These are phyloP conservation scores for Tremella fuciformis DNA, from an alignment of 768 basidiomycete species.

Conservation along the genomic window DNA sequence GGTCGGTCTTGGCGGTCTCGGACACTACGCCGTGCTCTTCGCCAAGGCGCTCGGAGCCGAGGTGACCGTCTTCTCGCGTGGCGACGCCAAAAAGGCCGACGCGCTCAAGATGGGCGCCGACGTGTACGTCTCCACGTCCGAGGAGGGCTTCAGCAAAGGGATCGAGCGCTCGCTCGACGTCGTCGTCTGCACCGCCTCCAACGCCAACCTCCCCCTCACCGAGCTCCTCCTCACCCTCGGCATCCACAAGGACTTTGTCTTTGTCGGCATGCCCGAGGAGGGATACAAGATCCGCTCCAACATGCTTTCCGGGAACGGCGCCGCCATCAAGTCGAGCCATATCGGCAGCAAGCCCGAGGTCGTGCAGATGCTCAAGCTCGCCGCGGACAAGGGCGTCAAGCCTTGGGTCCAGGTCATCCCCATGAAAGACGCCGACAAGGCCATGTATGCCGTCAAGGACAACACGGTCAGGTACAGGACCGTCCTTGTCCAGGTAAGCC, in stretches of 20 bases:
- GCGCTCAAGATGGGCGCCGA: slow-evolving; percentile 57
- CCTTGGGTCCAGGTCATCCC: slow-evolving; percentile 58
- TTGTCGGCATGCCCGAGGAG: slow-evolving; percentile 61
- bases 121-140: slow-evolving; percentile 58
- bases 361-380: slow-evolving; percentile 63
- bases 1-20: slow-evolving; percentile 64
- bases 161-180: slow-evolving; percentile 53
- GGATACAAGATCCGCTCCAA: slow-evolving; percentile 54
- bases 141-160: slow-evolving; percentile 42
- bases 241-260: slow-evolving; percentile 60
- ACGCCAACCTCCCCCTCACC: slow-evolving; percentile 55
- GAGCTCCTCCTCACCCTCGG: slow-evolving; percentile 60
- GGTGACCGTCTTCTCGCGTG: slow-evolving; percentile 64
- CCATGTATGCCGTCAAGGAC: slow-evolving; percentile 58
- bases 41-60: slow-evolving; percentile 62
- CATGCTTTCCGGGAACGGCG: slow-evolving; percentile 50
- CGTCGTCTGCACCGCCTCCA: slow-evolving; percentile 55
- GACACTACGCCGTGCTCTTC: slow-evolving; percentile 54
- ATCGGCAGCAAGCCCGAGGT: slow-evolving; percentile 64
- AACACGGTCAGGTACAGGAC: slow-evolving; percentile 60
- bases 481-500: slow-evolving; percentile 54
- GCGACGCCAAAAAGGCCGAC: slow-evolving; percentile 60
- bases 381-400: slow-evolving; percentile 60
- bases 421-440: slow-evolving; percentile 59
- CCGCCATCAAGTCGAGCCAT: slow-evolving; percentile 49